These are phyloP conservation scores for Ustulina deusta DNA, from an alignment of 2,329 filamentous ascomycete species.

Conservation along the genomic window DNA sequence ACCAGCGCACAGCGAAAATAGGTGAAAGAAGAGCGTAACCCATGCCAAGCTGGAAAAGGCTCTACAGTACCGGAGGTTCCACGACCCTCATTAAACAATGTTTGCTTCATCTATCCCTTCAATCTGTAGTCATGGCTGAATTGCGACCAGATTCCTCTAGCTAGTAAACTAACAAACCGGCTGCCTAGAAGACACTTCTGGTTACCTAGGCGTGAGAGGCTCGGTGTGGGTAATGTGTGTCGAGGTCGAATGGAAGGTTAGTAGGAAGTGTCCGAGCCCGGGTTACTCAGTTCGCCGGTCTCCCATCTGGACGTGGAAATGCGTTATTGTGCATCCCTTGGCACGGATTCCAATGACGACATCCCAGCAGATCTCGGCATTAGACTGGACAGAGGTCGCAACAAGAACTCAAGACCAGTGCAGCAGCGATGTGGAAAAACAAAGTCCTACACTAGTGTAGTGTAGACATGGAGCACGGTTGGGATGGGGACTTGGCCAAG, in stretches of 20 bases:
- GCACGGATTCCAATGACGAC: no score
- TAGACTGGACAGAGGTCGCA: constrained; percentile 7
- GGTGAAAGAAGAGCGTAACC: neutral
- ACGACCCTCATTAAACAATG: neutral
- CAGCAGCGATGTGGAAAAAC: constrained; percentile 32
- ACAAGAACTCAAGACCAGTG: constrained; percentile 9
- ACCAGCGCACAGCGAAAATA: neutral
- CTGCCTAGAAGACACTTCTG: constrained; percentile 20
- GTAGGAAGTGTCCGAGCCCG: neutral
- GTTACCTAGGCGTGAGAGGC: constrained; percentile 8
- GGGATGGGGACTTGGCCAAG: neutral
- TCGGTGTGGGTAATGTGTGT: constrained; percentile 30
- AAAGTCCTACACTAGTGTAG: no score
- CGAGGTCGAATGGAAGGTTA: neutral
- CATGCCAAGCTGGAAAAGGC: neutral
- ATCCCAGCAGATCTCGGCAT: constrained; percentile 8
- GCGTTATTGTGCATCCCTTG: no score
- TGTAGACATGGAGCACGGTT: constrained; percentile 25
- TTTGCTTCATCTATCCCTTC: constrained; percentile 8
- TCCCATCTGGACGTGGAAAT: neutral
- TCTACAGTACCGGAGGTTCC: constrained; percentile 8
- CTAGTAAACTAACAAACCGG: constrained; percentile 10
- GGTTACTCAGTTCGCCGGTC: neutral
- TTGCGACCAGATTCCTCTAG: constrained; percentile 9
- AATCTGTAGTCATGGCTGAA: constrained; percentile 3